Conservation (phyloP, 768 basidiomycete species). For the Lanmaoa rubissima region DNA sequence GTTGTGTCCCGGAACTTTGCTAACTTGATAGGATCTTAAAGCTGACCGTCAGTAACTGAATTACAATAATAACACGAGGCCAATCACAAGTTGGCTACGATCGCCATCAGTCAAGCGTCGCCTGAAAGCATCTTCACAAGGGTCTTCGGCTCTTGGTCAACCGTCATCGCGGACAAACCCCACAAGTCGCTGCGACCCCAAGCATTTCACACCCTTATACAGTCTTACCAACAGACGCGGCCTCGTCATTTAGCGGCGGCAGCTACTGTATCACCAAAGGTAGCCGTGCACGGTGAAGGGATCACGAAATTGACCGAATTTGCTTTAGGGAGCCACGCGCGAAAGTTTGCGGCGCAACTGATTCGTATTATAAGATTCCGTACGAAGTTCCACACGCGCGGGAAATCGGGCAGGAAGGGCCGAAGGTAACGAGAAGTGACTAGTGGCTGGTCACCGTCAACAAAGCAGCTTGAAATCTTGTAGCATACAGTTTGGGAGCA, state of each 20-base stretch:
- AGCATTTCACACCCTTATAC: conserved; percentile 9
- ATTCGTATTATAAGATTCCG: conserved; percentile 9
- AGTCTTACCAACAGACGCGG: neutral
- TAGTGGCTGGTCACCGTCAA: conserved; percentile 6
- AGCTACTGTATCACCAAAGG: conserved; percentile 6
- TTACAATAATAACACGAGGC: conserved; percentile 23
- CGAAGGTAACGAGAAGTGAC: neutral
- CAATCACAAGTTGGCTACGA: conserved; percentile 12
- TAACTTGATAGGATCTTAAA: conserved; percentile 14
- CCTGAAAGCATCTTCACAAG: conserved; percentile 13
- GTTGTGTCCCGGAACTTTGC: conserved; percentile 4
- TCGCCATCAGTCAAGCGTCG: conserved; percentile 19
- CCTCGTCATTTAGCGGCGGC: conserved; percentile 1
- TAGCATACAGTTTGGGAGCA: conserved; percentile 3
- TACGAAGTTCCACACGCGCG: conserved; percentile 2
- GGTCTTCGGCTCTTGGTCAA: conserved; percentile 15
- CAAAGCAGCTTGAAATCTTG: conserved; percentile 3
- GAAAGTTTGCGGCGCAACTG: conserved; percentile 9
- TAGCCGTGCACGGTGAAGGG: conserved; percentile 15
- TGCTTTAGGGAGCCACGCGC: conserved; percentile 5
- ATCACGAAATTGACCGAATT: conserved; percentile 6
- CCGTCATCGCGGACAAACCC: conserved; percentile 5
- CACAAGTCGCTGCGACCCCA: conserved; percentile 6
- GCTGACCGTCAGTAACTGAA: conserved; percentile 12
- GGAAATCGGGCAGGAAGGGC: neutral